A percentile compares a stretch with the other conserved stretches of the same genome.
phyloP scores from a whole-genome alignment of 805 yeast species.

The Candida bentonensis region DNA sequence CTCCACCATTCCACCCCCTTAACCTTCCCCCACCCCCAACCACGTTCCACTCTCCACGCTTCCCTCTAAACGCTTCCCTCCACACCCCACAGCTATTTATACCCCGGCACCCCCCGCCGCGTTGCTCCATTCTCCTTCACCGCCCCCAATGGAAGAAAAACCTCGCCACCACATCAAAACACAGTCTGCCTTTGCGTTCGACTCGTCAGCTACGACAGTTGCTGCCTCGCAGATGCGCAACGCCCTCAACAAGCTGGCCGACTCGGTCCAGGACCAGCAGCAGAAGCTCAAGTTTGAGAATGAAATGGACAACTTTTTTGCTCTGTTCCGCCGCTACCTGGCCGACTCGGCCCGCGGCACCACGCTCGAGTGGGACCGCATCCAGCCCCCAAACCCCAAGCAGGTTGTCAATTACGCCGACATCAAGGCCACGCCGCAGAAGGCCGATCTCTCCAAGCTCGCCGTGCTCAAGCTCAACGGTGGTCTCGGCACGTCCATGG shows the following conservation, averaged over 20 bases:
- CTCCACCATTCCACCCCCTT: no score
- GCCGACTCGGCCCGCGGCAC: slow-evolving; percentile 77
- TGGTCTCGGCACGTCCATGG: slow-evolving; percentile 98
- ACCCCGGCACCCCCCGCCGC: background rate
- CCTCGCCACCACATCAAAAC: slow-evolving; percentile 21
- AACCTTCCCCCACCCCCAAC: no score
- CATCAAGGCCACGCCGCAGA: slow-evolving; percentile 27
- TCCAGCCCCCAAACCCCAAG: slow-evolving; percentile 75
- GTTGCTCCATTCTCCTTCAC: background rate
- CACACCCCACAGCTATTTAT: background rate
- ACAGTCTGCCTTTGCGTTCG: slow-evolving; percentile 46
- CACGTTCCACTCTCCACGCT: no score
- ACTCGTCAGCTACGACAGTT: slow-evolving; percentile 83
- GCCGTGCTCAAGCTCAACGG: slow-evolving; percentile 96
- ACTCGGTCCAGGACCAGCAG: slow-evolving; percentile 44
- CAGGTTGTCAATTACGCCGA: slow-evolving; percentile 74
- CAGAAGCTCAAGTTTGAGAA: slow-evolving; percentile 49
- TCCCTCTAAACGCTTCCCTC: background rate
- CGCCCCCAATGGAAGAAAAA: background rate
- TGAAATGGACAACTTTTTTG: slow-evolving; percentile 90
- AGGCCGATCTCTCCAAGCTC: slow-evolving; percentile 52
- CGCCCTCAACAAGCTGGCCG: slow-evolving; percentile 79
- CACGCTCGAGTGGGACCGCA: slow-evolving; percentile 87
- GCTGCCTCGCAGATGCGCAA: slow-evolving; percentile 98
- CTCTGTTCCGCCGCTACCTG: slow-evolving; percentile 83